phyloP scores from a whole-genome alignment of 164 flowering plant species.

The Pachysandra terminalis region DNA sequence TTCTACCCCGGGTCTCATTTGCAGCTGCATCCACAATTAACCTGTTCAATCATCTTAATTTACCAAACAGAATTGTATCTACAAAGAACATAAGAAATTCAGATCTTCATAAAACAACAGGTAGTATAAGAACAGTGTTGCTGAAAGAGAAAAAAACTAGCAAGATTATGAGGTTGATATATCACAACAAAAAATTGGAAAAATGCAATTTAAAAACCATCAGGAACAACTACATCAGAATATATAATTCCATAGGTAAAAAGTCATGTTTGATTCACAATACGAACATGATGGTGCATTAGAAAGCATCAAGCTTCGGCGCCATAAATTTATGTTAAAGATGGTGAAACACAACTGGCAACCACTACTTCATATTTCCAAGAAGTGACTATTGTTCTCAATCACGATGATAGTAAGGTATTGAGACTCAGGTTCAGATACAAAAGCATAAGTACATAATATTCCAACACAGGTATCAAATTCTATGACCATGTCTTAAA shows the following conservation, averaged over 20 bases:
- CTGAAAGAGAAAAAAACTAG: background rate
- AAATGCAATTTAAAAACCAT: too few species aligned
- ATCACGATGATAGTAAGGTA: too few species aligned
- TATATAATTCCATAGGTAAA: background rate
- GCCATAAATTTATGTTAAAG: background rate
- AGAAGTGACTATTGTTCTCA: background rate
- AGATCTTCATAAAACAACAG: background rate
- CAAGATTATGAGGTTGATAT: background rate
- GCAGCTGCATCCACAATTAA: conserved; percentile 44
- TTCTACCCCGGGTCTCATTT: conserved; percentile 32
- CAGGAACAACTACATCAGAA: background rate
- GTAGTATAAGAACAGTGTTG: background rate
- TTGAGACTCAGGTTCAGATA: too few species aligned
- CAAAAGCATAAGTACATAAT: background rate
- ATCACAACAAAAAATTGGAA: background rate
- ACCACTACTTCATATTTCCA: background rate
- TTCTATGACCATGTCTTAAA: background rate
- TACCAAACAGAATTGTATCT: background rate
- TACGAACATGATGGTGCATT: background rate
- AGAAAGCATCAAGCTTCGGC: background rate
- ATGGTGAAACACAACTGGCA: background rate
- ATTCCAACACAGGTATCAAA: background rate
- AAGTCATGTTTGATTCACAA: background rate
- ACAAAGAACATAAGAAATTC: background rate
- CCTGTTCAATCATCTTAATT: background rate